These are phyloP conservation scores for Quercus wislizeni DNA, from an alignment of 306 rosid genomes.

Conservation along the genomic window DNA sequence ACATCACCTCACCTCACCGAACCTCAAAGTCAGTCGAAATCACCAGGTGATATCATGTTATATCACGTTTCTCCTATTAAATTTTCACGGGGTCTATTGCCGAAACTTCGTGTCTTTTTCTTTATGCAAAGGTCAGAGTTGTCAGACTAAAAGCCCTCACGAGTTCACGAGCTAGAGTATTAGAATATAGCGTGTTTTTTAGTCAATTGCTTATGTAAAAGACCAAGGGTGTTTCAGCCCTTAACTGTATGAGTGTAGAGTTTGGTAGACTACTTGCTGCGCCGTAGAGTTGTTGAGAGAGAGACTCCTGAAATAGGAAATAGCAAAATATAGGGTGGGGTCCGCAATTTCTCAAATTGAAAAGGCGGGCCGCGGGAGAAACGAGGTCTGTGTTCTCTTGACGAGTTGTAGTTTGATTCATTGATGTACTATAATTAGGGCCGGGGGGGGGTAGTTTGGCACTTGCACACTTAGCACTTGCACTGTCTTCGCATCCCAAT, in stretches of 20 bases:
- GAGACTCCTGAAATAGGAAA: too few relatives aligned
- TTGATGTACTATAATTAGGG: not conserved
- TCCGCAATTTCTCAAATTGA: not conserved
- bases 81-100: not conserved
- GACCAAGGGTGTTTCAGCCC: not conserved
- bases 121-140: not conserved
- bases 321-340: not conserved
- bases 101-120: not conserved
- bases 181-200: not conserved
- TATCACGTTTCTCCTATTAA: not conserved
- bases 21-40: not conserved
- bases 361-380: not conserved
- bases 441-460: not conserved
- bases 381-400: not conserved
- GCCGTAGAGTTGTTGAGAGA: not conserved
- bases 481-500: too few relatives aligned
- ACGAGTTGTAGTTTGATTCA: too few relatives aligned
- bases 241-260: too few relatives aligned
- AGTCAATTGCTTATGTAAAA: not conserved
- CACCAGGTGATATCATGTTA: not conserved
- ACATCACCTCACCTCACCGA: too few relatives aligned
- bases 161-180: not conserved
- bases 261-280: too few relatives aligned
- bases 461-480: not conserved
- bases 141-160: too few relatives aligned